A percentile compares a stretch with the other conserved stretches of the same genome.
Evolutionary conservation across 225 moss, liverwort and hornwort genomes (phyloP).

Genomic region (Pseudisothecium myosuroides): DNA sequence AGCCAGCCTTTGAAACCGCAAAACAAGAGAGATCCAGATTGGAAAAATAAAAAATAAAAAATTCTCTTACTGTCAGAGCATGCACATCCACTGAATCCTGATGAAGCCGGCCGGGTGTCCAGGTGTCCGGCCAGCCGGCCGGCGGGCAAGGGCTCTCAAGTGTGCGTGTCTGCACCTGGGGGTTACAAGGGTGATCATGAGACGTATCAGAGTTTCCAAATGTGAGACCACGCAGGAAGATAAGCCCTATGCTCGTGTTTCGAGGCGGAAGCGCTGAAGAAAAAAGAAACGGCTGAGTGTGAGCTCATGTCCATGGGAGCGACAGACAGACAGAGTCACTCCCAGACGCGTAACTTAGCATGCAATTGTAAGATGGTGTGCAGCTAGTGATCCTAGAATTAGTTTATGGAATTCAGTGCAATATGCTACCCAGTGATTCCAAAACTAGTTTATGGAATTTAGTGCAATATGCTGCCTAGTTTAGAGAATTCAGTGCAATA

Average conservation of each 20-base stretch:
- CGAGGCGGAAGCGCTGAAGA: neutral
- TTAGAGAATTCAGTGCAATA: no score
- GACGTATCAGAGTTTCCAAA: slow-evolving; percentile 19
- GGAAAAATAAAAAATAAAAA: no score
- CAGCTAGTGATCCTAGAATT: no score
- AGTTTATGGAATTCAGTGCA: no score
- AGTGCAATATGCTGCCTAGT: no score
- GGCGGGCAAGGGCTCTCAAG: neutral
- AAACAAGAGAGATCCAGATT: neutral
- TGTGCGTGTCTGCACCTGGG: neutral
- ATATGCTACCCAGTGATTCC: no score
- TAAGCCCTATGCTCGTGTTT: neutral
- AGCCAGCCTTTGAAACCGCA: neutral
- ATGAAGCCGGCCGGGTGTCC: no score
- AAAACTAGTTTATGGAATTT: no score
- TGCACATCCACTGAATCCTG: neutral
- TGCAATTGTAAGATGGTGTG: neutral
- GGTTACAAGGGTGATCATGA: slow-evolving; percentile 5
- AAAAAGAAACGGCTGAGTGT: neutral
- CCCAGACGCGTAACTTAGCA: no score
- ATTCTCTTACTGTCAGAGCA: neutral
- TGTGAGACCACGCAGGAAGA: neutral
- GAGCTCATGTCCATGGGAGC: neutral
- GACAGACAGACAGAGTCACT: neutral
- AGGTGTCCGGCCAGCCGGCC: neutral